Percentiles rank a stretch among this genome's conserved stretches.
Conservation (phyloP, 2,329 filamentous ascomycete genomes). For the Apiospora arundinis region DNA sequence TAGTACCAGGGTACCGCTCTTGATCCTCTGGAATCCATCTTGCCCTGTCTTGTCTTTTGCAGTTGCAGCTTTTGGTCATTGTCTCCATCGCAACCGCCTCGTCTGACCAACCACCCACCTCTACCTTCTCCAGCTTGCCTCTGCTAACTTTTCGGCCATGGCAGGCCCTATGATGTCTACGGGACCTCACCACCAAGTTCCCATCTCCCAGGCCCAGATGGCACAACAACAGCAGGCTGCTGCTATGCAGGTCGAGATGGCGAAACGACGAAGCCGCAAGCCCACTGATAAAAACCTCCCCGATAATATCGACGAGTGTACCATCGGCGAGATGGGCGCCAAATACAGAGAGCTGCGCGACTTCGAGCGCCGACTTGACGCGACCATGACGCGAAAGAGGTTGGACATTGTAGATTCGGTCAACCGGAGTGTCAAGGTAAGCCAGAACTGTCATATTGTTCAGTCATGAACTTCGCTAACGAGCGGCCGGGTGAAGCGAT, state of each 20-base stretch:
- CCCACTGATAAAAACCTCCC: constrained; percentile 96
- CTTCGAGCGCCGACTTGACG: constrained; percentile 86
- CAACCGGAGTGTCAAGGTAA: constrained; percentile 73
- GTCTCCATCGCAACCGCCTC: constrained; percentile 14
- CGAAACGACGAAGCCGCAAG: constrained; percentile 83
- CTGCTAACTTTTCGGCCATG: constrained; percentile 21
- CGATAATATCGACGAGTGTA: constrained; percentile 83
- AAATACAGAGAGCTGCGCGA: constrained; percentile 86
- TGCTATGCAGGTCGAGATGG: constrained; percentile 63
- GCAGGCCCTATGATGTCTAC: constrained; percentile 63
- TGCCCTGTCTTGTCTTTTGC: constrained; percentile 22
- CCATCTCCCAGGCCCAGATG: constrained; percentile 61
- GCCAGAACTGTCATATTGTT: constrained; percentile 23
- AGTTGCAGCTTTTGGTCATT: not conserved
- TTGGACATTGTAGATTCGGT: constrained; percentile 87
- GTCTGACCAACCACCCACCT: not conserved
- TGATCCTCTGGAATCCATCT: constrained; percentile 18
- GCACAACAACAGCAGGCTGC: constrained; percentile 58
- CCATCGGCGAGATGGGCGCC: constrained; percentile 81
- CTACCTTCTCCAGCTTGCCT: not conserved
- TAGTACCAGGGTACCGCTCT: constrained; percentile 21
- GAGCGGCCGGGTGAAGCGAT: constrained; percentile 57
- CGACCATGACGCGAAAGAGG: constrained; percentile 91
- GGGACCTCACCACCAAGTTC: constrained; percentile 56
- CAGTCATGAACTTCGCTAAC: constrained; percentile 9